Base-by-base conservation (phyloP, 345 rosid genomes). In the Bruguiera gymnorhiza region DNA sequence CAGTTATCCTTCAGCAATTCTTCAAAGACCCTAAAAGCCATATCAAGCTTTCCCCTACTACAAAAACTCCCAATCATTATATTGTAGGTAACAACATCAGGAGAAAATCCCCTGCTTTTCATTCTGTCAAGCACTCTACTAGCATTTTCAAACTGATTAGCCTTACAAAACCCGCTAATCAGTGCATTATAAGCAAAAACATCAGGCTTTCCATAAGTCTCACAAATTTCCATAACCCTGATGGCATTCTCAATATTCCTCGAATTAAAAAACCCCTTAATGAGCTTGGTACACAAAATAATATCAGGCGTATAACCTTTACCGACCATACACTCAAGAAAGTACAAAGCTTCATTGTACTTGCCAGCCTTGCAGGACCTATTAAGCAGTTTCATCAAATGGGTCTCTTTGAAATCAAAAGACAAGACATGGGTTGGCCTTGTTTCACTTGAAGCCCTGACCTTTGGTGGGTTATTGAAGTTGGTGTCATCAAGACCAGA, bases 91-190 rank as follows among this genome's bases (percentile, higher is more conserved):
- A 91, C 92, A 19, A 89, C 89, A 62, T 93, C 93, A 0, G 97
- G 94, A 0, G 67, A 73, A 73, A 88, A 81, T 18, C 92, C 97
- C 63, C 84, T 85, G 51, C 80, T 79, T 69, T 81, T 84, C 97
- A 93, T 86, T 76, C 94, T 79, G 69, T 85, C 83, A 34, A 93
- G 80, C 65, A 89, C 86, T 31, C 52, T 82, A 3, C 83, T 80
- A 3, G 94, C 88, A 48, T 80, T 79, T n/a, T 85, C 90, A 13
- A 88, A 80, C 65, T 80, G 83, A 77, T 84, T 83, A 24, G 85
- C 80, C 84, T 93, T 93, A 75, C 96, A 89, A 58, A 89, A 89
- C 72, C 96, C 94, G 50, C 88, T 85, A 50, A 93, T 89, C 83
- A 93, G 67, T 0, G 89, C 97, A 78, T 93, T 93, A 73, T 89